These are phyloP conservation scores for Pythium angustatum DNA, from an alignment of 352 stramenopile species.

Conservation along the genomic window DNA sequence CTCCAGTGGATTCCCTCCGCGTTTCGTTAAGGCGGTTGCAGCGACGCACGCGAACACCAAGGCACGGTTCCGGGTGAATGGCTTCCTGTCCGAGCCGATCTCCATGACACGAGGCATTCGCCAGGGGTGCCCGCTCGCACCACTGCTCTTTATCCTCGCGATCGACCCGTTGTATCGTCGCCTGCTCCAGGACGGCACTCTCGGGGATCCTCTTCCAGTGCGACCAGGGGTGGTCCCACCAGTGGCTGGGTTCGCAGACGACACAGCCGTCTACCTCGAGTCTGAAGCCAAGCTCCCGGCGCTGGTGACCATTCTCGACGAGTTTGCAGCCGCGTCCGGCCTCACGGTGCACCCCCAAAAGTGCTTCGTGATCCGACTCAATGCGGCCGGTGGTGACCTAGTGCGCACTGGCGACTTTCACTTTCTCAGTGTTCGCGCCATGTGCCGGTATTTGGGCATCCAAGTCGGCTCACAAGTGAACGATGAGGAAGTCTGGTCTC, in stretches of 20 bases:
- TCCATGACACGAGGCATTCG: constrained; percentile 15
- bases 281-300: background rate
- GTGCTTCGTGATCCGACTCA: constrained; percentile 8
- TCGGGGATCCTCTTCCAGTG: background rate
- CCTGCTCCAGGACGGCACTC: background rate
- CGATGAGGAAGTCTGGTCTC: background rate
- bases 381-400: background rate
- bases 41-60: constrained; percentile 1
- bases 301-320: background rate
- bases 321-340: background rate
- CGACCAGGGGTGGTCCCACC: background rate
- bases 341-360: background rate
- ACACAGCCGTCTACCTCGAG: constrained; percentile 14
- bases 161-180: constrained; percentile 17
- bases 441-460: constrained; percentile 12
- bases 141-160: constrained; percentile 22
- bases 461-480: constrained; percentile 1
- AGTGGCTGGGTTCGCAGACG: constrained; percentile 13
- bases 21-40: background rate
- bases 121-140: constrained; percentile 17
- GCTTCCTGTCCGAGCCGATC: background rate
- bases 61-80: constrained; percentile 13
- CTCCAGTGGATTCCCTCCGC: background rate
- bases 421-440: background rate
- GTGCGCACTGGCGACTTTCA: background rate